A percentile compares a stretch with the other conserved stretches of the same genome.
phyloP scores from a whole-genome alignment of 176 grass and related monocot species.

The Musa acuminata region DNA sequence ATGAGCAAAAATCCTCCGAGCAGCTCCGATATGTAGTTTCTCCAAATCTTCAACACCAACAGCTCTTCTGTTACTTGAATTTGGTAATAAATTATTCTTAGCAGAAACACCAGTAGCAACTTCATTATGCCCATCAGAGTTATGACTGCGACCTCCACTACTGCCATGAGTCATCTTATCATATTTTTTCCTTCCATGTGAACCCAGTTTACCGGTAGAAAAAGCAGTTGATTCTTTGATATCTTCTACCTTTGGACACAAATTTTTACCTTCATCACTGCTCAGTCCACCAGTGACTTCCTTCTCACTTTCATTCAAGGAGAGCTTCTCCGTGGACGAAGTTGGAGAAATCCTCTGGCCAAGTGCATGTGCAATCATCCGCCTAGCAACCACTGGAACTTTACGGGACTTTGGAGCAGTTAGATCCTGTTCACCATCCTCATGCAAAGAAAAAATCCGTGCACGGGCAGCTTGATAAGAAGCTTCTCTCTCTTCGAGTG shows the following conservation, averaged over 20 bases:
- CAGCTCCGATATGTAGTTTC: slow-evolving; percentile 70
- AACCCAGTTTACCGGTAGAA: slow-evolving; percentile 8
- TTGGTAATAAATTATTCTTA: not conserved
- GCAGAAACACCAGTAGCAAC: not conserved
- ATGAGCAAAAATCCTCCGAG: slow-evolving; percentile 84
- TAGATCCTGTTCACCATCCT: slow-evolving; percentile 24
- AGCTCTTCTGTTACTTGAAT: slow-evolving; percentile 9
- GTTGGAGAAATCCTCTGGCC: slow-evolving; percentile 46
- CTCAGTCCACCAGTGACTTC: slow-evolving; percentile 22
- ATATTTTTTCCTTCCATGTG: not conserved
- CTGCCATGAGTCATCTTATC: not conserved
- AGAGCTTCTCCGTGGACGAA: slow-evolving; percentile 9
- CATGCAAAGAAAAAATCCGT: slow-evolving; percentile 51
- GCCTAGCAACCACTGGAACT: slow-evolving; percentile 58
- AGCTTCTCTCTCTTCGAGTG: slow-evolving; percentile 79
- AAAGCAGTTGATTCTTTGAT: not conserved
- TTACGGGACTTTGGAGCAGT: slow-evolving; percentile 33
- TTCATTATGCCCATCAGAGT: not conserved
- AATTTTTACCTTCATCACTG: not conserved
- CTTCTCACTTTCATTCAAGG: slow-evolving; percentile 13
- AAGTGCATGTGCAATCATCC: slow-evolving; percentile 95
- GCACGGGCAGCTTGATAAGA: slow-evolving; percentile 69
- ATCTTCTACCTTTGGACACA: not conserved
- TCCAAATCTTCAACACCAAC: slow-evolving; percentile 45
- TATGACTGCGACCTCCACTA: not conserved